Evolutionary conservation across 768 basidiomycete species (phyloP).

Genomic region (Pleurotus ostreatus): DNA sequence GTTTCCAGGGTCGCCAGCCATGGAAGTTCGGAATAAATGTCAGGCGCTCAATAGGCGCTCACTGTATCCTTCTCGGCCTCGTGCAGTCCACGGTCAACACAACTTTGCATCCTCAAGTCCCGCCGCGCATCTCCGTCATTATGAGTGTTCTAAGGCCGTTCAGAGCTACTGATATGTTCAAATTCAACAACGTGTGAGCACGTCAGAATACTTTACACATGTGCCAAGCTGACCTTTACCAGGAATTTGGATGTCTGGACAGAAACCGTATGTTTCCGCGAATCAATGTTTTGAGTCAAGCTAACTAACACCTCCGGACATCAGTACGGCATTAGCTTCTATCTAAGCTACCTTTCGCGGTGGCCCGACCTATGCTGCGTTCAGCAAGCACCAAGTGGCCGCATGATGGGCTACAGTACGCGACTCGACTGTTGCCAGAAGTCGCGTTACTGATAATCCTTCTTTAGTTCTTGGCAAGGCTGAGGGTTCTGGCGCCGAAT

Average conservation of each 20-base stretch:
- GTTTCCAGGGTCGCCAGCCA: too few relatives aligned
- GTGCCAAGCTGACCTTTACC: not conserved
- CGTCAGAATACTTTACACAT: too few relatives aligned
- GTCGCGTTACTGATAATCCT: not conserved
- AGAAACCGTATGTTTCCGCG: slow-evolving; percentile 71
- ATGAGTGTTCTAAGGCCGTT: slow-evolving; percentile 91
- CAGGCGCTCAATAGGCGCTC: too few relatives aligned
- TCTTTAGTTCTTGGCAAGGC: slow-evolving; percentile 87
- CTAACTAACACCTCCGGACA: too few relatives aligned
- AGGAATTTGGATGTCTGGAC: slow-evolving; percentile 97
- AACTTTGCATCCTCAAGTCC: not conserved
- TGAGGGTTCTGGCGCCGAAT: slow-evolving; percentile 70
- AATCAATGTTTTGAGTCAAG: not conserved
- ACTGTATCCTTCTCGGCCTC: too few relatives aligned
- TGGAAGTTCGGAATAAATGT: not conserved
- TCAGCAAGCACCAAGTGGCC: slow-evolving; percentile 75
- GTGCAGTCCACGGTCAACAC: too few relatives aligned
- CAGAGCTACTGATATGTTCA: slow-evolving; percentile 85
- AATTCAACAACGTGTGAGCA: slow-evolving; percentile 85
- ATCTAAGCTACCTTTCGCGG: slow-evolving; percentile 80
- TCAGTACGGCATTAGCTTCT: slow-evolving; percentile 86
- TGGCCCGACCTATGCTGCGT: slow-evolving; percentile 92
- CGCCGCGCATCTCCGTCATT: slow-evolving; percentile 10
- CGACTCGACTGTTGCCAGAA: not conserved
- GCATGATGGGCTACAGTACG: slow-evolving; percentile 93